Evolutionary conservation across 2,329 filamentous ascomycete genomes (phyloP), one percentile per base, ranked within the genome.

Genomic region (Hypoxylon sp.): DNA sequence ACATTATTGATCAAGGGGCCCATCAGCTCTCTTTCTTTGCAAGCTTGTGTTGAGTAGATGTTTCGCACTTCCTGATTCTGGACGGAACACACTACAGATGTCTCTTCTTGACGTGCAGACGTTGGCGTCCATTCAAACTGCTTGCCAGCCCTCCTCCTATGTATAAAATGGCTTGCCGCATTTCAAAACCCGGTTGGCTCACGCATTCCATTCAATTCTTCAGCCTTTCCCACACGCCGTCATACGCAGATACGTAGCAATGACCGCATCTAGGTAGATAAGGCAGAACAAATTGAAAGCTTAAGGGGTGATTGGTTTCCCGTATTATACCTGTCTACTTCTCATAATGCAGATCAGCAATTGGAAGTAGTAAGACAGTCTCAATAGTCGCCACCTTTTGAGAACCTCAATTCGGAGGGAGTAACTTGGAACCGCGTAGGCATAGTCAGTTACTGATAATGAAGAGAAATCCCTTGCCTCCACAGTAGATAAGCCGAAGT

Each of bases 111-210:
- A 12, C 12, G 6, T 39, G 37, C 30, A 54, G 50, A 19, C 52
- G 37, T 56, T 46, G 59, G 60, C 52, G 52, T 63, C 52, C 61
- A 58, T 55, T 61, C 25, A 50, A 12, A 19, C 9, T 27, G 2
- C 39, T 57, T 21, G 8, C 14, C 43, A 29, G 51, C 47, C 61
- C 65, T 47, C 45, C 50, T 39, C 30, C 39, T 2, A 39, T 48
- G 32, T 23, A 47, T 53, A 9, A 32, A 47, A 37, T 43, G 14
- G 14, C 32, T 51, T 23, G 9, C 11, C 9, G 3, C 6, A 32
- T 37, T 16, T 39, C 11, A 27, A 2, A 25, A 19, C 25, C 11
- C 1, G 16, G 14, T 30, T 50, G 14, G n/a, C 34, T 3, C 9
- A 25, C n/a, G 5, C n/a, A 32, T 32, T 37, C 3, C 12, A 37